These are phyloP conservation scores for Penicillium sp. DNA, from an alignment of 2,329 filamentous ascomycete species.

Conservation along the genomic window DNA sequence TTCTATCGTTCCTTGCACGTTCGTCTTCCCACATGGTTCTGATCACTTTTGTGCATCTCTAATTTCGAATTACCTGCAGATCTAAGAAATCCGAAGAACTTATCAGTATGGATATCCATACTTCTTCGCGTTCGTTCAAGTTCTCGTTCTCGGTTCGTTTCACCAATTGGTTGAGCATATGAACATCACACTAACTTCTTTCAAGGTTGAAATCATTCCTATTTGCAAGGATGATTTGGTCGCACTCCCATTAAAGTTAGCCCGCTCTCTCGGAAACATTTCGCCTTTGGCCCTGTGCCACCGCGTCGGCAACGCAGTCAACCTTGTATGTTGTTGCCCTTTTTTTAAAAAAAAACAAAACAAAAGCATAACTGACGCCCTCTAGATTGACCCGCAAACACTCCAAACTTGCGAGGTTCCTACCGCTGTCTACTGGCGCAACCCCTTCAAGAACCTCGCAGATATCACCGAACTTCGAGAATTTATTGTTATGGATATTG, in stretches of 20 bases:
- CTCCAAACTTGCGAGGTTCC: slow-evolving; percentile 88
- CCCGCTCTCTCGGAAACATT: slow-evolving; percentile 86
- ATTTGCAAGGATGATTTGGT: slow-evolving; percentile 98
- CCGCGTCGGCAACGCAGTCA: slow-evolving; percentile 84
- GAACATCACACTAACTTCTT: background rate
- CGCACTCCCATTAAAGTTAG: slow-evolving; percentile 85
- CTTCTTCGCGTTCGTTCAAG: slow-evolving; percentile 88
- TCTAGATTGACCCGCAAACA: slow-evolving; percentile 69
- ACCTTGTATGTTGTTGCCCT: slow-evolving; percentile 60
- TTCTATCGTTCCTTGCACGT: slow-evolving; percentile 71
- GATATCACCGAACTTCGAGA: slow-evolving; percentile 85
- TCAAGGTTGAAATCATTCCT: slow-evolving; percentile 71
- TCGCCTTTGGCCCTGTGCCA: slow-evolving; percentile 82
- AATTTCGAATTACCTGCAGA: slow-evolving; percentile 50
- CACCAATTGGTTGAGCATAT: background rate
- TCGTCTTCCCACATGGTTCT: background rate
- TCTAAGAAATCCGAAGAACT: slow-evolving; percentile 87
- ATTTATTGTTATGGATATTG: slow-evolving; percentile 94
- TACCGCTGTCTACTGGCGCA: slow-evolving; percentile 82
- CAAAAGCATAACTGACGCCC: background rate
- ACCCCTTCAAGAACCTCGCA: slow-evolving; percentile 79
- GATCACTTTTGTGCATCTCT: background rate
- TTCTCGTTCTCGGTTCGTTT: slow-evolving; percentile 72
- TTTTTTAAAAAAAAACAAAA: background rate
- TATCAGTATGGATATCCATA: slow-evolving; percentile 91